These are phyloP conservation scores for Vanderwaltozyma tropicalis DNA, from an alignment of 805 yeast species.

Conservation along the genomic window DNA sequence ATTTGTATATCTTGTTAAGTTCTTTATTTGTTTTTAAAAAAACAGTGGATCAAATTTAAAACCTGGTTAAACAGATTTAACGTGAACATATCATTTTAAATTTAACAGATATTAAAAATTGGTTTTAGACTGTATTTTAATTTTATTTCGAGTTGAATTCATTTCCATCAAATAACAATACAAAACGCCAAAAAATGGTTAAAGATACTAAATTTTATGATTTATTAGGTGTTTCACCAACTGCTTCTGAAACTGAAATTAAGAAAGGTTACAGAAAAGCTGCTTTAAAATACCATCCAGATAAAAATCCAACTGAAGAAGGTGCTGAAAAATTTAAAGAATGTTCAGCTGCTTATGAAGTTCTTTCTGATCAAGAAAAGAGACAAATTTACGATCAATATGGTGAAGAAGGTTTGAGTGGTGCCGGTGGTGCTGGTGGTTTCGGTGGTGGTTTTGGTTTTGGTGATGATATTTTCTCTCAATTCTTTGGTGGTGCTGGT, in stretches of 20 bases:
- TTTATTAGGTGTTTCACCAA: constrained; percentile 57
- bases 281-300: constrained; percentile 76
- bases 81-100: no score
- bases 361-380: constrained; percentile 79
- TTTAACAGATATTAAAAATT: no score
- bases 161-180: constrained; percentile 3
- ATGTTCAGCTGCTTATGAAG: constrained; percentile 77
- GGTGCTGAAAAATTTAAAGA: constrained; percentile 95
- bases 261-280: constrained; percentile 76
- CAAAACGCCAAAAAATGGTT: constrained; percentile 43
- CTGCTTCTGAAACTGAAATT: constrained; percentile 59
- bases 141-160: constrained; percentile 5
- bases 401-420: constrained; percentile 87
- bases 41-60: no score
- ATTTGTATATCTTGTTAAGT: no score
- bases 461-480: constrained; percentile 39
- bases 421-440: constrained; percentile 65
- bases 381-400: constrained; percentile 80
- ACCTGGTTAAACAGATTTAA: no score
- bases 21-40: no score
- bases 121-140: background rate
- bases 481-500: constrained; percentile 75
- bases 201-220: constrained; percentile 74
- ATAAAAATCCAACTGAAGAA: constrained; percentile 67
- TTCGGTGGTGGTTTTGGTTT: constrained; percentile 39